These are phyloP conservation scores for Incumbomyces delicatus DNA, from an alignment of 2,329 filamentous ascomycete genomes.

Conservation along the genomic window DNA sequence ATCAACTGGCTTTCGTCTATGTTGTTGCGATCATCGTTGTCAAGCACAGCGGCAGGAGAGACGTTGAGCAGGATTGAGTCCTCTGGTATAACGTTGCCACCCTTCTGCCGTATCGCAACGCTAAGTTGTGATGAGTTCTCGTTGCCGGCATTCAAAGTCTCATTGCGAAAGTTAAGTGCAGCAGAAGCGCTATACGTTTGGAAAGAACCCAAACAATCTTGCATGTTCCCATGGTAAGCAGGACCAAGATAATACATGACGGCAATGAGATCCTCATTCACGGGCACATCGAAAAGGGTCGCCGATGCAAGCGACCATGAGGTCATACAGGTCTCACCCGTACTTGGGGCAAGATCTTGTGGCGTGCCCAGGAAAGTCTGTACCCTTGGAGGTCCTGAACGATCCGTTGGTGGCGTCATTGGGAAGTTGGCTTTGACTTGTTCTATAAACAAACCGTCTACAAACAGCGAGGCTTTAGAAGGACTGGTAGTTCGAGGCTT, in stretches of 20 bases:
- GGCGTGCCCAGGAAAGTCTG: constrained; percentile 93
- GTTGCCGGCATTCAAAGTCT: constrained; percentile 78
- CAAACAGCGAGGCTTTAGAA: constrained; percentile 76
- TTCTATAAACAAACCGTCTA: constrained; percentile 89
- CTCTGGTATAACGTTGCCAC: constrained; percentile 71
- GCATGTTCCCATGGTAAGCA: constrained; percentile 89
- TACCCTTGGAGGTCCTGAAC: constrained; percentile 48
- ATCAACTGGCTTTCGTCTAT: constrained; percentile 64
- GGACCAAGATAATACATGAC: constrained; percentile 86
- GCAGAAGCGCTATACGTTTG: constrained; percentile 94
- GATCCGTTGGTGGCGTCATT: constrained; percentile 56
- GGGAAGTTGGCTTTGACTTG: constrained; percentile 86
- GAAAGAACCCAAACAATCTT: constrained; percentile 90
- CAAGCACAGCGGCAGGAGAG: constrained; percentile 67
- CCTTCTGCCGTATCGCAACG: constrained; percentile 75
- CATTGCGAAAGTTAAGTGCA: constrained; percentile 79
- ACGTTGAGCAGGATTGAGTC: constrained; percentile 73
- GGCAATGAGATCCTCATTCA: constrained; percentile 85
- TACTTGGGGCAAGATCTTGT: constrained; percentile 63
- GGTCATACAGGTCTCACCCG: constrained; percentile 65
- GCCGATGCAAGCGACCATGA: constrained; percentile 85
- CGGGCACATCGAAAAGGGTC: constrained; percentile 73
- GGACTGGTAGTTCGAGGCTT: constrained; percentile 63
- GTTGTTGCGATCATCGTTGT: constrained; percentile 66
- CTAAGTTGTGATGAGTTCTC: constrained; percentile 89